Evolutionary conservation across 345 rosid genomes (phyloP), one percentile per base, ranked within the genome.

Genomic region (Salix dunnii): DNA sequence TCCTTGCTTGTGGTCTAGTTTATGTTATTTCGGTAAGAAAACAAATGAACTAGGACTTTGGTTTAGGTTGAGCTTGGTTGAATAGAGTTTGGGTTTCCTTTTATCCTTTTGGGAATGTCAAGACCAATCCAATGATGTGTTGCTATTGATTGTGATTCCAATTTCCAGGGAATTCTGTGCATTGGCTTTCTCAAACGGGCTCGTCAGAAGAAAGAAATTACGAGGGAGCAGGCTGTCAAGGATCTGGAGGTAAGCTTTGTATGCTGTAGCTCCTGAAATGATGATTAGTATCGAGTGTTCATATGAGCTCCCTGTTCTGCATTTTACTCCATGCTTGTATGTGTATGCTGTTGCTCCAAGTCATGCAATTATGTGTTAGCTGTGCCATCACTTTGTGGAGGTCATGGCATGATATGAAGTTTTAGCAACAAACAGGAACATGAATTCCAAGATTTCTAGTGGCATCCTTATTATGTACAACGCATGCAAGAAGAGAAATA

Each of bases 141-240:
- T 48, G 51, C 20, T 48, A 16, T 48, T 48, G 51, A 48, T 16
- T 48, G 51, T 48, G 51, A 48, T 48, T 48, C 51, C 20, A 48
- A 48, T 48, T 48, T 48, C 70, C 82, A 96, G 98, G 99, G 99
- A 73, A 71, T 96, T 76, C 79, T 93, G 49, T 96, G 99, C 91
- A 89, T 96, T 13, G 98, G 97, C 81, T 92, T 86, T 70, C 84
- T 96, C 71, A 93, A 91, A 86, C 97, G 97, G 61, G 76, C 93
- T 43, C 89, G 95, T 30, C 94, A 89, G 85, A 31, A 85, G 83
- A 88, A 91, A 76, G 95, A 89, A 76, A 78, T 89, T 70, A 79
- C 97, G 30, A 92, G 91, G 84, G 97, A 91, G 73, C 94, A 93
- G 85, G 97, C 99, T 30, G 75, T 88, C 77, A 88, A 84, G 84